Evolutionary conservation across 352 stramenopile genomes (phyloP), one percentile per base, ranked within the genome.

Genomic region (Pelagophyceae sp.): DNA sequence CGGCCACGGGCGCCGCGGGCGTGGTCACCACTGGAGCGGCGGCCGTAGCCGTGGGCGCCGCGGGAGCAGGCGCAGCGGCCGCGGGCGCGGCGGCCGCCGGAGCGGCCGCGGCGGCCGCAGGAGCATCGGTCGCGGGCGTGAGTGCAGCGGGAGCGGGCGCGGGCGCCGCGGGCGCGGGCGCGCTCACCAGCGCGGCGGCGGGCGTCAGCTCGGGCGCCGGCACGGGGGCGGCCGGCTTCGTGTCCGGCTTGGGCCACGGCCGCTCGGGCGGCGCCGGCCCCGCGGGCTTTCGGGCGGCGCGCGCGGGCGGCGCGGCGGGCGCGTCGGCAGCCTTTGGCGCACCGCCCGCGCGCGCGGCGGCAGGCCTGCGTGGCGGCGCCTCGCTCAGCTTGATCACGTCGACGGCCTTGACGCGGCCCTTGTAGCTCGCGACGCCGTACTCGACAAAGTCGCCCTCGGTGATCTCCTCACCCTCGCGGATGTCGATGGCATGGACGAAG

Each of bases 401-500:
- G 67, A 74, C 67, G 67, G 67, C 67, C 67, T 74, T 74, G 35
- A 58, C 38, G 20, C 38, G 0, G 35, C 38, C 35, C 23, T 74
- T 50, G 38, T 74, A 74, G 0, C 29, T 1, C 35, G 67, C 67
- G 20, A 58, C 38, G 35, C 35, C 33, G 38, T 35, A 74, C 38
- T 74, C 67, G 35, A 74, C 67, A 19, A 17, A 23, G 67, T 74
- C 67, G 35, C 67, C 67, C 67, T 74, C 67, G 20, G 5, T 33
- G n/a, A 74, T 74, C 2, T 20, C 23, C 35, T 11, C 29, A 19
- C 67, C 67, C 20, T 51, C 67, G 20, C 67, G 19, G 33, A 74
- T 32, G 38, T 74, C 67, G 35, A 74, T 50, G 15, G 33, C 35
- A n/a, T 74, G 67, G 20, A 74, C 67, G 67, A 74, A 74, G 27